Base-by-base conservation (phyloP, 148 eudicot species). In the Bassia scoparia region DNA sequence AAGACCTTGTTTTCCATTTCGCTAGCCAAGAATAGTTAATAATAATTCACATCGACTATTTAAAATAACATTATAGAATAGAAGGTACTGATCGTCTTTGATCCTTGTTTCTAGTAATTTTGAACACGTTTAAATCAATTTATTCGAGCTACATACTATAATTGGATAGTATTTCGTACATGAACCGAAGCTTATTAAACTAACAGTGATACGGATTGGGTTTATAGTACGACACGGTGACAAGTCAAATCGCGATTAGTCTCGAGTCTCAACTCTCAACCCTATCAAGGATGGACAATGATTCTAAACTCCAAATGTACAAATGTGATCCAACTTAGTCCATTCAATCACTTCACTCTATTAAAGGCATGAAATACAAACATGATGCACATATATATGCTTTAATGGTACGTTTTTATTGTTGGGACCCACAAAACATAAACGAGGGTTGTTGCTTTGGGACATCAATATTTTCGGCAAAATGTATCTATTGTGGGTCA, bases 381-480 rank as follows among this genome's bases (percentile, higher is more conserved):
- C 30, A 68, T 34, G 70, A 49, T 31, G 14, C 18, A 18, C 48
- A 56, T 66, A 48, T 21, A 78, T 26, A 24, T 68, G 76, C 74
- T 78, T 78, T 61, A 74, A 63, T 68, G 38, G 58, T 74, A 74
- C 73, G 69, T 68, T 74, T n/a, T n/a, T 50, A 21, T 10, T 23
- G 1, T 31, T 72, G 59, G 68, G 77, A 1, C 81, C 69, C 66
- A 50, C 27, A 48, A 46, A 61, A 52, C 69, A 68, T 73, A 68
- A 73, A 68, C 43, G 41, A 59, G 38, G 81, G 81, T 73, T 35
- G 81, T 78, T 78, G 73, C 63, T 67, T 72, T 59, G 81, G 81
- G 73, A 73, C 81, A 73, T 78, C 81, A 78, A 67, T 53, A 49
- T 33, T 66, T 46, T 68, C 49, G 48, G 59, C 46, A 14, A 71